Evolutionary conservation across 2,329 filamentous ascomycete species (phyloP).

Genomic region (Onygenales sp.): DNA sequence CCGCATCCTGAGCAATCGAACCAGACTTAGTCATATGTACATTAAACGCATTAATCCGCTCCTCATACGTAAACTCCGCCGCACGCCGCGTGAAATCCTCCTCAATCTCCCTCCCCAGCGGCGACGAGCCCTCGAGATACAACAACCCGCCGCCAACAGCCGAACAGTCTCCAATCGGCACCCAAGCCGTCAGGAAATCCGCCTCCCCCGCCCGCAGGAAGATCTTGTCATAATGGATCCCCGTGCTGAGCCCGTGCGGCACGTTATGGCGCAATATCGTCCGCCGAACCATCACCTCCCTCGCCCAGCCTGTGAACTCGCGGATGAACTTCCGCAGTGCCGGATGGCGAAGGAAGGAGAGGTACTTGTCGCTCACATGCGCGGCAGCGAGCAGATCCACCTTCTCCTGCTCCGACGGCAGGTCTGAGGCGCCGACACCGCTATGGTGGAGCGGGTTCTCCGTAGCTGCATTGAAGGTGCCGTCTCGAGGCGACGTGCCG

Average conservation of each 20-base stretch:
- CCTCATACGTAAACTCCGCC: conserved; percentile 20
- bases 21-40: conserved; percentile 20
- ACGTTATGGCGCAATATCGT: conserved; percentile 33
- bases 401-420: conserved; percentile 19
- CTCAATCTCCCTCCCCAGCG: conserved; percentile 30
- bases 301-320: conserved; percentile 28
- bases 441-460: conserved; percentile 26
- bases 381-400: conserved; percentile 21
- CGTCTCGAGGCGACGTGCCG: conserved; percentile 27
- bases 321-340: conserved; percentile 26
- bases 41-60: conserved; percentile 24
- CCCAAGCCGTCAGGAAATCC: conserved; percentile 24
- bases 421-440: conserved; percentile 24
- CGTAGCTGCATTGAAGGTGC: conserved; percentile 29
- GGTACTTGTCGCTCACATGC: conserved; percentile 24
- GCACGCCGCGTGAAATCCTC: conserved; percentile 24
- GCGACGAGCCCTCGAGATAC: conserved; percentile 30
- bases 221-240: conserved; percentile 34
- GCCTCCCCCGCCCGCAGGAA: conserved; percentile 32
- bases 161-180: conserved; percentile 29
- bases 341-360: conserved; percentile 26
- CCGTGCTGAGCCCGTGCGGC: conserved; percentile 26
- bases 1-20: conserved; percentile 16
- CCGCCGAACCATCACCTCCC: conserved; percentile 24
- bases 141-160: conserved; percentile 32